phyloP scores from a whole-genome alignment of 208 protist species.

The Leishmania amazonensis region DNA sequence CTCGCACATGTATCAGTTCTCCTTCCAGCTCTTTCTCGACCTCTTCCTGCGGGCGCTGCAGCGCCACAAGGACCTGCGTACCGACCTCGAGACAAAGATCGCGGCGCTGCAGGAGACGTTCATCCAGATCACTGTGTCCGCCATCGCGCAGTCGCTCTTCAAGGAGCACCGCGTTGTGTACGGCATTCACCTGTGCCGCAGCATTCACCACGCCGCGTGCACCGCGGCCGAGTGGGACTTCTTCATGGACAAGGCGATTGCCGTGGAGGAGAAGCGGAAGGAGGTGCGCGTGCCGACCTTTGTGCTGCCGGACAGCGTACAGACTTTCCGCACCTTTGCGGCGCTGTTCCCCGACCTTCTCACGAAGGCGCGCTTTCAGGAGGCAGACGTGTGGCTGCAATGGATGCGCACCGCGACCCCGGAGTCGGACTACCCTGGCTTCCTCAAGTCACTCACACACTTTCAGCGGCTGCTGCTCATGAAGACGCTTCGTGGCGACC shows the following conservation, averaged over 20 bases:
- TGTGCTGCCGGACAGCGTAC: slow-evolving; percentile 84
- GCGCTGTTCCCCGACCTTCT: slow-evolving; percentile 78
- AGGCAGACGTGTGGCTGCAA: slow-evolving; percentile 91
- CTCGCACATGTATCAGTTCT: slow-evolving; percentile 98
- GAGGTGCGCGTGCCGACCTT: slow-evolving; percentile 86
- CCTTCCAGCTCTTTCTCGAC: slow-evolving; percentile 91
- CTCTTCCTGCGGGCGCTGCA: slow-evolving; percentile 77
- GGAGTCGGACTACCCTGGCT: slow-evolving; percentile 87
- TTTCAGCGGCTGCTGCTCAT: slow-evolving; percentile 97
- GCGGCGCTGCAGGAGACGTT: slow-evolving; percentile 74
- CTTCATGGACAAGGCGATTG: slow-evolving; percentile 78
- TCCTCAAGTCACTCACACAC: slow-evolving; percentile 81
- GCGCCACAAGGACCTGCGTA: slow-evolving; percentile 70
- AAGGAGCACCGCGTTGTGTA: slow-evolving; percentile 97
- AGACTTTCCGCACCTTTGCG: slow-evolving; percentile 77
- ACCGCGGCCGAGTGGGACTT: slow-evolving; percentile 92
- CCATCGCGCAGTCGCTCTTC: slow-evolving; percentile 91
- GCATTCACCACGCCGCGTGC: slow-evolving; percentile 69
- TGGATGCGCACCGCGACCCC: slow-evolving; percentile 90
- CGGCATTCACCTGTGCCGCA: slow-evolving; percentile 94
- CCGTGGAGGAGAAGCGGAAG: slow-evolving; percentile 43
- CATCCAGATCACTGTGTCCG: slow-evolving; percentile 78
- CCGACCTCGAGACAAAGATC: slow-evolving; percentile 90
- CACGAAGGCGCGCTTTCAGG: slow-evolving; percentile 72
- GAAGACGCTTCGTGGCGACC: slow-evolving; percentile 95